Conservation (phyloP, 169 alveolate genomes). For the Plasmodium inui region DNA sequence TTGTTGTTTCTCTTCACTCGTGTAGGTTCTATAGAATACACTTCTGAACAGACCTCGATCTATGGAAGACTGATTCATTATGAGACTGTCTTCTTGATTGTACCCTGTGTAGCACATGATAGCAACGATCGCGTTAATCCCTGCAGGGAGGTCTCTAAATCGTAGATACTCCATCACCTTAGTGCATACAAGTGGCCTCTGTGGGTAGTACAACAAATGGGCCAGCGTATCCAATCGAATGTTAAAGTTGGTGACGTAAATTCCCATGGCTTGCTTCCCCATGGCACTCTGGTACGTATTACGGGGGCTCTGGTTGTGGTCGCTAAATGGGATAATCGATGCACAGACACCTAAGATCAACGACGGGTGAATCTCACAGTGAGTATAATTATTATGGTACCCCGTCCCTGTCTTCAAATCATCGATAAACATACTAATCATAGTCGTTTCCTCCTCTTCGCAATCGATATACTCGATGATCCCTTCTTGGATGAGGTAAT, state of each 20-base stretch:
- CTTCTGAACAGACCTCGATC: slow-evolving; percentile 99
- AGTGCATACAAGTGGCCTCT: slow-evolving; percentile 99
- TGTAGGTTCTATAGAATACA: slow-evolving; percentile 97
- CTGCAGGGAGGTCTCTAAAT: slow-evolving; percentile 99
- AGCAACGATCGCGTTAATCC: slow-evolving; percentile 98
- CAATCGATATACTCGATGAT: slow-evolving; percentile 99
- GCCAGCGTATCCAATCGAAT: slow-evolving; percentile 99
- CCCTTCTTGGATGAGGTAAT: slow-evolving; percentile 94
- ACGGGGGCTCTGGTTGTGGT: slow-evolving; percentile 99
- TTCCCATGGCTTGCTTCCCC: slow-evolving; percentile 99
- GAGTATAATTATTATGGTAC: slow-evolving; percentile 96
- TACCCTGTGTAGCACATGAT: slow-evolving; percentile 99
- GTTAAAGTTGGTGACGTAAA: slow-evolving; percentile 97
- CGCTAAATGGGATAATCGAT: slow-evolving; percentile 99
- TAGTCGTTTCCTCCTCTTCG: slow-evolving; percentile 99
- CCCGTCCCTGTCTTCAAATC: slow-evolving; percentile 90
- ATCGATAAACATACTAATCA: slow-evolving; percentile 98
- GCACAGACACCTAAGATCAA: slow-evolving; percentile 99
- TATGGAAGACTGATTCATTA: slow-evolving; percentile 97
- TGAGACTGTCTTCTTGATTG: slow-evolving; percentile 99
- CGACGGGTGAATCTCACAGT: slow-evolving; percentile 99
- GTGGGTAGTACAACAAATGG: slow-evolving; percentile 98
- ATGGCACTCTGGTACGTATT: slow-evolving; percentile 99
- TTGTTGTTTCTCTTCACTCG: slow-evolving; percentile 94
- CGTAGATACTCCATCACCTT: slow-evolving; percentile 98